Evolutionary conservation across 345 rosid species (phyloP), one percentile per base, ranked within the genome.

Genomic region (Limnanthes douglasii): DNA sequence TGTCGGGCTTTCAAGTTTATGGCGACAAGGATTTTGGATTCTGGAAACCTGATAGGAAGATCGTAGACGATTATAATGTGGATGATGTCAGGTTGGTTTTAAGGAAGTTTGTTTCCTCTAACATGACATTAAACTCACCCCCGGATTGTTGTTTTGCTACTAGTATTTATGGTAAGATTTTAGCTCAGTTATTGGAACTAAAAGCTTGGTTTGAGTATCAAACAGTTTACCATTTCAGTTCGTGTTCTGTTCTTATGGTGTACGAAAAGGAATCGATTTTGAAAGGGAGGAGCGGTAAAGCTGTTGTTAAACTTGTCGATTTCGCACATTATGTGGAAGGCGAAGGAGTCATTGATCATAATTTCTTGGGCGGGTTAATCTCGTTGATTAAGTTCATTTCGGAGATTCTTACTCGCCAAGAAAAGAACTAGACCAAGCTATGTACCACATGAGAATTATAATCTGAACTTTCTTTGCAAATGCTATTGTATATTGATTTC

Each of bases 151-250:
- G 38, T 11, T 65, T 63, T 39, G 78, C 81, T 30, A 35, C 51
- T 0, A 35, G 37, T 23, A 38, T 75, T 28, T 75, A 68, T 23
- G 75, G 81, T 31, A 77, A 77, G 44, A 60, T 79, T 31, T 50
- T 79, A 60, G 73, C 72, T 30, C 81, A 79, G 35, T 36, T 79
- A 37, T 30, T 60, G 48, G 78, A 72, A 51, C 57, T 79, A 17
- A 79, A 72, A 51, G 64, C 67, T 28, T 79, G 93, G 93, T 75
- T 79, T 25, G 92, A 75, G 65, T 66, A 60, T 50, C 85, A 79
- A 53, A 75, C 73, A 7, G 28, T 36, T 5, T 72, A 71, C 56
- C 85, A 72, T 52, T 67, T 79, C 42, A 42, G 65, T 53, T 69
- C 85, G n/a, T 66, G 75, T 55, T 79, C 85, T 11, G 54, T 75